Conservation (phyloP, 2,329 filamentous ascomycete genomes). For the Paraphaeosphaeria minitans region DNA sequence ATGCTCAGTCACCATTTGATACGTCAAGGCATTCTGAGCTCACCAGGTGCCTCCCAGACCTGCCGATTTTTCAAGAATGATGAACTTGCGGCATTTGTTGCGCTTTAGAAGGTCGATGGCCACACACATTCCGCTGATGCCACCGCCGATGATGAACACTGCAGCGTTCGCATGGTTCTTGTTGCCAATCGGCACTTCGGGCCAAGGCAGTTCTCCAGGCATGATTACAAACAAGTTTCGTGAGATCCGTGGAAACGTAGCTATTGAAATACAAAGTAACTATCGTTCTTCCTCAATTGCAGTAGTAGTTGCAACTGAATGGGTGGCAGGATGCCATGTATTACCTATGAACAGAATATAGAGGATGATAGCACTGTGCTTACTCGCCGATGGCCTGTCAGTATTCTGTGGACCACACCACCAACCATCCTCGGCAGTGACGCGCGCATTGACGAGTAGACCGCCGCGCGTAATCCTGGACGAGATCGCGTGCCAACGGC, state of each 20-base stretch:
- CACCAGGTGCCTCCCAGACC: slow-evolving; percentile 60
- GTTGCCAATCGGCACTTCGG: slow-evolving; percentile 54
- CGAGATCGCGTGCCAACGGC: neutral
- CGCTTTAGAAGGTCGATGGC: slow-evolving; percentile 62
- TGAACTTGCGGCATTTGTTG: slow-evolving; percentile 59
- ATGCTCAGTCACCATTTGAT: neutral
- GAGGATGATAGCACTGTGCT: neutral
- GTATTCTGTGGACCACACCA: neutral
- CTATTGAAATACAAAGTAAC: neutral
- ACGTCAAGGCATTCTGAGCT: neutral
- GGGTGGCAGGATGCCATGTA: neutral
- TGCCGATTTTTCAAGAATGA: slow-evolving; percentile 62
- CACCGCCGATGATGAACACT: slow-evolving; percentile 63
- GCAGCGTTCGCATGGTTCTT: slow-evolving; percentile 58
- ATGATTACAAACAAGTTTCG: slow-evolving; percentile 28
- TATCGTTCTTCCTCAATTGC: neutral
- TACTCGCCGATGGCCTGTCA: neutral
- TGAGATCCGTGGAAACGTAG: neutral
- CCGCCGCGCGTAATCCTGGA: neutral
- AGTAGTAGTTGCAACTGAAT: neutral
- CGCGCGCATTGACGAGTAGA: neutral
- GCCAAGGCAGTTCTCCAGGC: slow-evolving; percentile 52
- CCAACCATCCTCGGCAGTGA: neutral
- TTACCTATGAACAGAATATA: neutral
- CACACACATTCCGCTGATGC: slow-evolving; percentile 59